Base-by-base conservation (phyloP, 208 protist genomes). In the Leishmania tropica region DNA sequence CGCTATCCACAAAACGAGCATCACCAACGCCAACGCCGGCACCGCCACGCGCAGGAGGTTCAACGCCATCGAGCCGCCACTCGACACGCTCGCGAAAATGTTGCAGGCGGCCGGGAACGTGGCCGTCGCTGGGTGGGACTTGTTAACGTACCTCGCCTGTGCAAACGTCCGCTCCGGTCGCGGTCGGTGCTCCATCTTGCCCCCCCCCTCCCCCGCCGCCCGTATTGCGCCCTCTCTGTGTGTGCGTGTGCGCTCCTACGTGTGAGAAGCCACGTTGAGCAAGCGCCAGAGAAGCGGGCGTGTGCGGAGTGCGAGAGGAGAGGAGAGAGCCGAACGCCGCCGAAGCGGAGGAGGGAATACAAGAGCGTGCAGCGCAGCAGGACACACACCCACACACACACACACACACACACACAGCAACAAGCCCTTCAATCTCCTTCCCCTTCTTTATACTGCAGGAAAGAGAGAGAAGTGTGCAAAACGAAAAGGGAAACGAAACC, bases 1-100 rank as follows among this genome's bases (percentile, higher is more conserved):
- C 53, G 75, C 73, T 37, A 81, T n/a, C 83, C 83, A 87, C 56
- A 87, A 58, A 17, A 81, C n/a, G 6, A 83, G 58, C 70, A 87
- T 67, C 75, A 83, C 80, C 31, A 80, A 15, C 56, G 83, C 81
- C 21, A 87, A 81, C n/a, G 71, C 64, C 24, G 80, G 83, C 60
- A 84, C 75, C 3, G 76, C 75, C 3, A 83, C 64, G 51, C 47
- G 60, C 35, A 87, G 1, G 28, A 78, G 76, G 45, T 45, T 54
- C 75, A 83, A 72, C 35, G 83, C 76, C 47, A 87, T 47, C 4
- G 82, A 85, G 77, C 75, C 77, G 54, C 78, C 64, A 54, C 64
- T 85, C 7, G 82, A 81, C 31, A 85, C 40, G 40, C 77, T 78
- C 19, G 77, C 64, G 62, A 75, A 77, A 42, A 79, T 21, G 42